Percentiles rank a stretch among this genome's conserved stretches.
Evolutionary conservation across 2,329 filamentous ascomycete species (phyloP).

Genomic region (Purpureocillium lavendulum): DNA sequence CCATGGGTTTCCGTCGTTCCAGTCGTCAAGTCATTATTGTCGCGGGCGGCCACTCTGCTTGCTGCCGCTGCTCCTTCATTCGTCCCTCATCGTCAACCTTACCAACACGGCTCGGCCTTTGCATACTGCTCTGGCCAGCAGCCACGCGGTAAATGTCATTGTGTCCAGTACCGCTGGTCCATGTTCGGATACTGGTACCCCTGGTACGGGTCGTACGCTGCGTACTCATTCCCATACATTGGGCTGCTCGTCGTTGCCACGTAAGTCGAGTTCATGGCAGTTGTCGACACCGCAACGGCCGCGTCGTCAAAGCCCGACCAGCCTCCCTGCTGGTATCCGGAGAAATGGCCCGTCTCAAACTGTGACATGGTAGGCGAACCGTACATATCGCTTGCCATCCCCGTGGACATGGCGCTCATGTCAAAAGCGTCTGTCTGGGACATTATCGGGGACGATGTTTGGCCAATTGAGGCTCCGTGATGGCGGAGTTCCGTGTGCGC

Average conservation of each 20-base stretch:
- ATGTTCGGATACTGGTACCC: background rate
- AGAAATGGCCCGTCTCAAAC: background rate
- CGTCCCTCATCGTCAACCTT: no score
- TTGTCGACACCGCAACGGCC: background rate
- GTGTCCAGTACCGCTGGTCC: conserved; percentile 1
- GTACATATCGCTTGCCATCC: background rate
- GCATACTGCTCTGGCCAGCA: background rate
- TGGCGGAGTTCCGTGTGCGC: background rate
- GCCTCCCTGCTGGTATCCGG: background rate
- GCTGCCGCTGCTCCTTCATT: no score
- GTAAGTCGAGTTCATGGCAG: background rate
- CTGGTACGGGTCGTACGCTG: background rate
- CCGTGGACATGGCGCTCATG: background rate
- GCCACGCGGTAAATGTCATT: background rate
- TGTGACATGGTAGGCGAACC: background rate
- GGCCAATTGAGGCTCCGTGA: background rate
- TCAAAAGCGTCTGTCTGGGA: background rate
- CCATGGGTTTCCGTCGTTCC: no score
- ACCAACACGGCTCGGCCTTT: no score
- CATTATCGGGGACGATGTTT: background rate
- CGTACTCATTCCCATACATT: background rate
- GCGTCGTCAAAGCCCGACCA: background rate
- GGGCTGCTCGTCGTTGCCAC: background rate
- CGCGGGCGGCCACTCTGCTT: no score
- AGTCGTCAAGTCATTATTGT: no score